A percentile compares a stretch with the other conserved stretches of the same genome.
These are phyloP conservation scores for Trichoderma sp. DNA, from an alignment of 2,329 filamentous ascomycete species.

Conservation along the genomic window DNA sequence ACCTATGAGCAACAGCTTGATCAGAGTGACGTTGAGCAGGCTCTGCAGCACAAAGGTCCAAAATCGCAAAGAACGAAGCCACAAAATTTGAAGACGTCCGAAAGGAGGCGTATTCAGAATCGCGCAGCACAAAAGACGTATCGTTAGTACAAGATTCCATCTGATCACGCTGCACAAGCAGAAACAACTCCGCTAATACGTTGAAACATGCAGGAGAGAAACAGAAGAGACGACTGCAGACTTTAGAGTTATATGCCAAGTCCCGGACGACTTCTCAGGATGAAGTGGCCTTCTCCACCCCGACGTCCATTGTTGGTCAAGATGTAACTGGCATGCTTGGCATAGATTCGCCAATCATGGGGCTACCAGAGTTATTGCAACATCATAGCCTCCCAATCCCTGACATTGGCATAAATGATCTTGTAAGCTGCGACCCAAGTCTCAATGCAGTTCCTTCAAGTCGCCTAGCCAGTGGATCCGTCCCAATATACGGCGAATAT, in stretches of 20 bases:
- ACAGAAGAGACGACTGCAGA: constrained; percentile 33
- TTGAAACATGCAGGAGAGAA: constrained; percentile 32
- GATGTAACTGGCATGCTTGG: neutral
- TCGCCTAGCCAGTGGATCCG: neutral
- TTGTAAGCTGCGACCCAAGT: neutral
- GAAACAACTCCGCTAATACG: neutral
- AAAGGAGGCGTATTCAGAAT: constrained; percentile 34
- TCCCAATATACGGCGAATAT: neutral
- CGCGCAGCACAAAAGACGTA: constrained; percentile 54
- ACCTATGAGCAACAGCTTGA: neutral
- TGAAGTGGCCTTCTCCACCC: neutral
- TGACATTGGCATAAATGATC: neutral
- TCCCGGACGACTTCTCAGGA: neutral
- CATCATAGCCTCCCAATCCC: constrained; percentile 2
- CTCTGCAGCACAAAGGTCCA: neutral
- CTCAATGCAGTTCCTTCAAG: neutral
- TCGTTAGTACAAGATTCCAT: constrained; percentile 38
- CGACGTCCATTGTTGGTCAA: neutral
- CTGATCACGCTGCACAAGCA: neutral
- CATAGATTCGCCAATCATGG: constrained; percentile 12
- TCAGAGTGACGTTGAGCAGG: neutral
- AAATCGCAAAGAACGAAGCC: neutral
- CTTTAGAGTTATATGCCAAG: constrained; percentile 30
- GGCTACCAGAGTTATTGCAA: neutral
- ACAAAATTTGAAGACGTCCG: constrained; percentile 22